Evolutionary conservation across 495 filamentous ascomycete species (phyloP), one percentile per base, ranked within the genome.

Genomic region (Xanthoparmelia taractica): DNA sequence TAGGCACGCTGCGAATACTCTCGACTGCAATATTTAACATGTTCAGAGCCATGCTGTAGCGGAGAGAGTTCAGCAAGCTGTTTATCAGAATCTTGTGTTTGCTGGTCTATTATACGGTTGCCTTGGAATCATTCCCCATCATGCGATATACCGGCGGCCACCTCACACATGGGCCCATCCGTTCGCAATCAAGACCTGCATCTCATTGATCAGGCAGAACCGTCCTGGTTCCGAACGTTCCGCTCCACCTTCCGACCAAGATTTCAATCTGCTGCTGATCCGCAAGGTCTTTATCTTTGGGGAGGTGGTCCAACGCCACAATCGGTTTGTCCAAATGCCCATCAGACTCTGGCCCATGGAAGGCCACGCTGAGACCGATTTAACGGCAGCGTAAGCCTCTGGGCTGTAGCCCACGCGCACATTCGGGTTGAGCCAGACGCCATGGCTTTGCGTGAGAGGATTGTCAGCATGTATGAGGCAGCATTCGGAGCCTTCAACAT

Each of bases 401-500:
- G 73, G 69, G 38, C 76, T 85, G 68, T 92, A 92, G 10, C 82
- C 87, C 4, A 95, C 90, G 1, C 89, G 81, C 11, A 94, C 89
- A 33, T 82, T 78, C 7, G 90, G 90, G 70, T 95, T 94, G 38
- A 95, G 68, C 71, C 80, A 95, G 4, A 92, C 84, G 15, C 90
- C 90, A 47, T 80, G 76, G 33, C 75, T 68, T 1, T 64, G 59
- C 2, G 79, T 77, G 18, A 81, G 62, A 0, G 75, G 76, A 68
- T 92, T 92, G 68, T 93, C 90, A 4, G 82, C 83, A 69, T 93
- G 90, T 33, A 93, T 87, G 17, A 93, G 80, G 72, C 90, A 95
- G 74, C 90, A 92, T 71, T 95, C 90, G 8, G 85, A 89, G 34
- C 79, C 90, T 69, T 93, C 90, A 52, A 95, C 75, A 69, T 92